These are phyloP conservation scores for Penicilliopsis zonata DNA, from an alignment of 495 filamentous ascomycete genomes.

Conservation along the genomic window DNA sequence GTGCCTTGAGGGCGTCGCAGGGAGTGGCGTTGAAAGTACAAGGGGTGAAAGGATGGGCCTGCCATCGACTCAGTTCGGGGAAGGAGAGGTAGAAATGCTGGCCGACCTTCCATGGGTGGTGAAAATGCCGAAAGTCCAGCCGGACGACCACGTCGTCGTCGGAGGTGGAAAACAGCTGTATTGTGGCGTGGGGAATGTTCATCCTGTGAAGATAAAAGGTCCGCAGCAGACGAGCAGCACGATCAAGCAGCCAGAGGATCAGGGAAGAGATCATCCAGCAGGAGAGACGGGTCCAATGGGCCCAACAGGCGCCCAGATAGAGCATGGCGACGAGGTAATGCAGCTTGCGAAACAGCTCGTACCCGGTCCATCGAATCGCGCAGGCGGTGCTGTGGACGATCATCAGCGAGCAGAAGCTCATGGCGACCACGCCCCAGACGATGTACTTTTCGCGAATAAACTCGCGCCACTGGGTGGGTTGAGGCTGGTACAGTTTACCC, in stretches of 20 bases:
- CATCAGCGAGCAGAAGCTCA: constrained; percentile 43
- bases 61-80: constrained; percentile 45
- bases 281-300: constrained; percentile 48
- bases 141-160: constrained; percentile 41
- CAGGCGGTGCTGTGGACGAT: constrained; percentile 40
- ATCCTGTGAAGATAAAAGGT: constrained; percentile 41
- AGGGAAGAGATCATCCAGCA: constrained; percentile 53
- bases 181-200: constrained; percentile 32
- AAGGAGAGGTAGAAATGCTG: constrained; percentile 60
- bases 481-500: constrained; percentile 49
- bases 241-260: constrained; percentile 44
- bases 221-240: constrained; percentile 34
- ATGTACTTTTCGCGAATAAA: constrained; percentile 47
- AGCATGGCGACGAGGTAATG: constrained; percentile 54
- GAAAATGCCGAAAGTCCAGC: constrained; percentile 42
- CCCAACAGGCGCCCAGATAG: constrained; percentile 57
- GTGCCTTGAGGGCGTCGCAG: constrained; percentile 19
- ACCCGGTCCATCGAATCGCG: constrained; percentile 48
- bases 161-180: constrained; percentile 34
- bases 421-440: constrained; percentile 53
- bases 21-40: constrained; percentile 35
- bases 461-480: constrained; percentile 37
- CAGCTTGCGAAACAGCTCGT: constrained; percentile 53
- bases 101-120: constrained; percentile 45
- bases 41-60: constrained; percentile 58